Evolutionary conservation across 306 rosid species (phyloP).

Genomic region (Gillenia trifoliata): DNA sequence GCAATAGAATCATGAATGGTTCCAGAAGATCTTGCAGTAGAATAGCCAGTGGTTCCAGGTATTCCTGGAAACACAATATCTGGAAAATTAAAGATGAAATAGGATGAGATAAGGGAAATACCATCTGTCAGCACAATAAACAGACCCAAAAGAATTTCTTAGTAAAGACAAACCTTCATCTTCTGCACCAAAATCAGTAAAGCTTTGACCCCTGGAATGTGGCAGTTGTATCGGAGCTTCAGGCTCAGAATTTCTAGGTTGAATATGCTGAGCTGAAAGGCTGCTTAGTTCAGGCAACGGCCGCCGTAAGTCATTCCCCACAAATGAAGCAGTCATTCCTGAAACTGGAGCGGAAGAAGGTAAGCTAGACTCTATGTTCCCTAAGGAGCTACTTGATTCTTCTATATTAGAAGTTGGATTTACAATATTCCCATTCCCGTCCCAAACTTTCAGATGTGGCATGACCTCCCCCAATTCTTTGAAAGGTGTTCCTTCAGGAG

Average conservation of each 20-base stretch:
- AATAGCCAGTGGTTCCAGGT: conserved; percentile 29
- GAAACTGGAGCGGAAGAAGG: conserved; percentile 26
- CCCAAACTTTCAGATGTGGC: conserved; percentile 41
- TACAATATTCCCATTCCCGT: conserved; percentile 16
- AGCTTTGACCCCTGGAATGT: conserved; percentile 34
- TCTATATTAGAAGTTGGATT: conserved; percentile 30
- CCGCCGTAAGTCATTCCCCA: conserved; percentile 18
- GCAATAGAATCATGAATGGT: conserved; percentile 15
- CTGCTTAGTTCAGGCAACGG: conserved; percentile 25
- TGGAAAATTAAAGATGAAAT: conserved; percentile 9
- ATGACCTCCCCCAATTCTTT: conserved; percentile 44
- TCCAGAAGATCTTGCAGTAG: conserved; percentile 27
- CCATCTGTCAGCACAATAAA: not conserved
- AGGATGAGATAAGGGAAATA: not conserved
- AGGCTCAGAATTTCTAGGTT: conserved; percentile 29
- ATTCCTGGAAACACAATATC: conserved; percentile 45
- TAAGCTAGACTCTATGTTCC: conserved; percentile 25
- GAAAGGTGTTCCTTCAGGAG: conserved; percentile 44
- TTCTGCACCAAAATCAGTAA: conserved; percentile 30
- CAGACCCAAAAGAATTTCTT: not conserved
- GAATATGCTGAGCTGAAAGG: conserved; percentile 32
- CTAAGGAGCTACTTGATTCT: conserved; percentile 21
- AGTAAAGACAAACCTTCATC: conserved; percentile 43
- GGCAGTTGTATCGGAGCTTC: conserved; percentile 31
- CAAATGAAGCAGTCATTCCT: conserved; percentile 19